Base-by-base conservation (phyloP, 225 moss, liverwort and hornwort species). In the Lunularia cruciata region DNA sequence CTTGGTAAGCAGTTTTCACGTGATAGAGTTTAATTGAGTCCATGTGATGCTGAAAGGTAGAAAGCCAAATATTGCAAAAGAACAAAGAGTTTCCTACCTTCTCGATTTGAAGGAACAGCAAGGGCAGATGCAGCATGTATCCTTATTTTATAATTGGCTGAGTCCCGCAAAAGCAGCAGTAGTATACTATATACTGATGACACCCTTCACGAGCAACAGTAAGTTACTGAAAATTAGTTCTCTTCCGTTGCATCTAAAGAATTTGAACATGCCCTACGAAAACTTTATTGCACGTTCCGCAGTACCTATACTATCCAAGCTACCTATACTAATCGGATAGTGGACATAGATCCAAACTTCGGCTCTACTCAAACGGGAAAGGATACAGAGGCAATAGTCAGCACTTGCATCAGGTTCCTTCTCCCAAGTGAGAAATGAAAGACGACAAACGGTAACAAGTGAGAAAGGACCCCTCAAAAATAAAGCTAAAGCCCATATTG, bases 61-160 rank as follows among this genome's bases (percentile, higher is more conserved):
- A 55, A 2, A 55, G 27, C 5, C 13, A 30, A 55, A 26, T 13
- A 12, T 6, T 35, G 8, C 25, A 19, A 8, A 26, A 4, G 2
- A 61, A 39, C 22, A 60, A 62, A 37, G n/a, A 12, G 69, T 43
- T 67, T 30, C 8, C 3, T 82, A 95, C 94, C 94, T 88, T 84
- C 75, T 79, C 94, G 83, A 66, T 82, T 77, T 65, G 72, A 76
- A 61, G 94, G 94, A 74, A 95, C 94, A 70, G 89, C 86, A 31
- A 95, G 86, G 13, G 94, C 94, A 64, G 89, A 86, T 71, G 89
- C 88, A 71, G 94, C 89, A 81, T 95, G 94, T 80, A 88, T 92
- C 55, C 91, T 89, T 62, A 95, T 92, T 79, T 92, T 92, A 46
- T 75, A 95, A 74, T 92, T 95, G 55, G 84, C 69, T 9, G 90